phyloP scores from a whole-genome alignment of 179 eudicot species.

The Silene coronaria region DNA sequence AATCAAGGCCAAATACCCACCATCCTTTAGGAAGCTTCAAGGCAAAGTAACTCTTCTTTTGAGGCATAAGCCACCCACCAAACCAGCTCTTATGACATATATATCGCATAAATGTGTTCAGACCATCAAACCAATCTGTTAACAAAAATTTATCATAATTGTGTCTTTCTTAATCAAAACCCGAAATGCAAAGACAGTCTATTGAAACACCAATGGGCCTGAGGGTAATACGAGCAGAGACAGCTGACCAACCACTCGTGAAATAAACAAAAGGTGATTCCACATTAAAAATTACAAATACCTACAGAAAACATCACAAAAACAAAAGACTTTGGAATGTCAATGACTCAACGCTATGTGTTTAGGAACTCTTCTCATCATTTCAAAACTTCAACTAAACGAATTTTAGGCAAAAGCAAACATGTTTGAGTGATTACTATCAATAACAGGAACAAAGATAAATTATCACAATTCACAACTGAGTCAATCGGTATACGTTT shows the following conservation, averaged over 20 bases:
- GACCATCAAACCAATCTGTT: slow-evolving; percentile 99
- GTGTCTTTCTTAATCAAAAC: not conserved
- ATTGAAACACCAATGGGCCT: not conserved
- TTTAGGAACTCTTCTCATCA: not conserved
- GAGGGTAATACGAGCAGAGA: not conserved
- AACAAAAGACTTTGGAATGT: not conserved
- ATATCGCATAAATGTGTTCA: slow-evolving; percentile 89
- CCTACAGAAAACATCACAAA: not conserved
- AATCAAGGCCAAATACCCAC: slow-evolving; percentile 99
- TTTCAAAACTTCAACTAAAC: not conserved
- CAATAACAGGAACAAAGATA: not conserved
- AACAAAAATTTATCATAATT: slow-evolving; percentile 16
- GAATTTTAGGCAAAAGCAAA: not conserved
- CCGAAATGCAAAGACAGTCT: not conserved
- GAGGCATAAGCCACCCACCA: slow-evolving; percentile 99
- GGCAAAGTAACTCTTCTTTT: slow-evolving; percentile 95
- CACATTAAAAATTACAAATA: not conserved
- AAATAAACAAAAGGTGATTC: not conserved
- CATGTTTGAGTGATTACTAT: not conserved
- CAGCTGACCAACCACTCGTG: not conserved
- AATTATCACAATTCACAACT: not conserved
- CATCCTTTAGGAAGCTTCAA: slow-evolving; percentile 88
- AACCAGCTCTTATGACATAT: slow-evolving; percentile 99
- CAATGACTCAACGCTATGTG: too few species aligned
- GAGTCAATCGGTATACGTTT: not conserved